Evolutionary conservation across 257 asterid species (phyloP), one percentile per base, ranked within the genome.

Genomic region (Salvia rosmarinus): DNA sequence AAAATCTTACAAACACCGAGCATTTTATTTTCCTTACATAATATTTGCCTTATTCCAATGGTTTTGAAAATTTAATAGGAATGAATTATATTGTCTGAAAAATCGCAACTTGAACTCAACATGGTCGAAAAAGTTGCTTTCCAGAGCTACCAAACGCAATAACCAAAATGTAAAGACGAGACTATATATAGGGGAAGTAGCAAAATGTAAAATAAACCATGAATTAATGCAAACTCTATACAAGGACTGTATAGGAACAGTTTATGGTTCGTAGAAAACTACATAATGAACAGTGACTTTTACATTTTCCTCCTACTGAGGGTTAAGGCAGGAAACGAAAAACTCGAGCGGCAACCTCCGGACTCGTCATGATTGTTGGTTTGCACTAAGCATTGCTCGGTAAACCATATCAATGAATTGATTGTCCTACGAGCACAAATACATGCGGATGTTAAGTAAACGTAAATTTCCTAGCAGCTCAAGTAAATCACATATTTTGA

Each of bases 401-500:
- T 86, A 85, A 51, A 89, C 87, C 93, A 90, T 83, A 84, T 90
- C 97, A 32, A 93, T 82, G 78, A 93, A 93, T 79, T 87, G 96
- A 75, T 88, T 77, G 60, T 93, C 97, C 98, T 92, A 61, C 61
- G 2, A 30, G 40, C 46, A 64, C 64, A 81, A 34, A 61, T 44
- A 68, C 12, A 59, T 20, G 42, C 8, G 56, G 30, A 71, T 16
- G 9, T 20, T 21, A 30, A 23, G 52, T 32, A 20, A 3, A 23
- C 4, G 30, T 7, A 49, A 14, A 32, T 44, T 5, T 43, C 13
- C 28, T 46, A 59, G 14, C 4, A 3, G 12, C 5, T n/a, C 46
- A 46, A 46, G n/a, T 42, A n/a, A 2, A 46, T 46, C n/a, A 58
- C 14, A 32, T 16, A 28, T 44, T 35, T 13, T 51, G 62, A 44